phyloP scores from a whole-genome alignment of 768 basidiomycete genomes.

The Crepidotus variabilis region DNA sequence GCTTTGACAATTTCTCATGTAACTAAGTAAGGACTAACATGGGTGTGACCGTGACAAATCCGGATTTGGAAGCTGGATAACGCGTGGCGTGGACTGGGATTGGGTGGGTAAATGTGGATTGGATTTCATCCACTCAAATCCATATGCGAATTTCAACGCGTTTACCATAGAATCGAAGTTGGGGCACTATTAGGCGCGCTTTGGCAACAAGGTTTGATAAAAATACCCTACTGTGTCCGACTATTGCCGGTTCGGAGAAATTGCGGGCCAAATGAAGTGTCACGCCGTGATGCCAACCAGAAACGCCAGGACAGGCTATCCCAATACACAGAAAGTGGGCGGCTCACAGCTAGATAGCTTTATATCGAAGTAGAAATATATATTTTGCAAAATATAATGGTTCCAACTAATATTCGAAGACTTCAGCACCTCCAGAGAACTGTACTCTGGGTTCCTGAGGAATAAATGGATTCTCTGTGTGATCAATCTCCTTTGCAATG shows the following conservation, averaged over 20 bases:
- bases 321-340: no score
- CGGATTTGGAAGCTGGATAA: not conserved
- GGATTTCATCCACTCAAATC: not conserved
- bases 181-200: no score
- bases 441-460: not conserved
- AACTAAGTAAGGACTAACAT: conserved; percentile 1
- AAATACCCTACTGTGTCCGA: no score
- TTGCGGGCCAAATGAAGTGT: no score
- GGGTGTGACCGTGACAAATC: conserved; percentile 1
- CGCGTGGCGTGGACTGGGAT: not conserved
- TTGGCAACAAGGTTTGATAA: no score
- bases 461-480: not conserved
- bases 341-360: no score
- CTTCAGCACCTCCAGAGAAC: not conserved
- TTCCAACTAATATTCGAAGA: not conserved
- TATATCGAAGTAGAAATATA: not conserved
- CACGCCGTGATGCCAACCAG: no score
- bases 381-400: not conserved
- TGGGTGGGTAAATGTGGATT: not conserved
- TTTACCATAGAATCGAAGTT: not conserved
- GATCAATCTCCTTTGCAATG: not conserved
- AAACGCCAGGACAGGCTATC: no score
- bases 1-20: no score
- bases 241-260: no score
- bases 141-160: not conserved